Conservation (phyloP, 768 basidiomycete genomes). For the Butyriboletus loyo region DNA sequence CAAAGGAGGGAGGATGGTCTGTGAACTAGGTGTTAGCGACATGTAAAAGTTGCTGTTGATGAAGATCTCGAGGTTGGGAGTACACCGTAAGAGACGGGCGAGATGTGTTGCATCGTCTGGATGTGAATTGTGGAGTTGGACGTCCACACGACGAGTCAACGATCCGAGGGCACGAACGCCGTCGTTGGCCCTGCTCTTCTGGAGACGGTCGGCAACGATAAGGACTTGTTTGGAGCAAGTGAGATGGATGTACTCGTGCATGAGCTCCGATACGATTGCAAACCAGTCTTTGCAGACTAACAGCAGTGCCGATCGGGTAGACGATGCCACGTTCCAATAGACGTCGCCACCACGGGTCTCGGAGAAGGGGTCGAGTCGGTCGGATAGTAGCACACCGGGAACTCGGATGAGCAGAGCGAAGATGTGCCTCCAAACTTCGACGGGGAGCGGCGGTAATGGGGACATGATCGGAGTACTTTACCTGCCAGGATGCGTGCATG, state of each 20-base stretch:
- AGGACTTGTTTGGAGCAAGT: slow-evolving; percentile 35
- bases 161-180: slow-evolving; percentile 35
- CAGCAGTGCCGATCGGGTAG: slow-evolving; percentile 31
- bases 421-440: slow-evolving; percentile 42
- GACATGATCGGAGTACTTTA: slow-evolving; percentile 8
- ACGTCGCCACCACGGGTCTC: slow-evolving; percentile 31
- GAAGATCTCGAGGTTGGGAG: slow-evolving; percentile 45
- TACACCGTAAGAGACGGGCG: slow-evolving; percentile 38
- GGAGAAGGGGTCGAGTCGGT: slow-evolving; percentile 41
- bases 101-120: slow-evolving; percentile 20
- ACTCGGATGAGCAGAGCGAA: slow-evolving; percentile 34
- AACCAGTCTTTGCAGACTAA: slow-evolving; percentile 41
- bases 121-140: slow-evolving; percentile 36
- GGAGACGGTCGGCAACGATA: slow-evolving; percentile 34
- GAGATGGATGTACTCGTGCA: slow-evolving; percentile 41
- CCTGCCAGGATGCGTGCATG: slow-evolving; percentile 1
- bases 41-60: slow-evolving; percentile 37
- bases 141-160: slow-evolving; percentile 41
- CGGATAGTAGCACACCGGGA: slow-evolving; percentile 31
- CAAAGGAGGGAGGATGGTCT: slow-evolving; percentile 18
- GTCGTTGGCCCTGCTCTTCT: slow-evolving; percentile 21
- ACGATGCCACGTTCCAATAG: slow-evolving; percentile 27
- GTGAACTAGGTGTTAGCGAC: slow-evolving; percentile 19
- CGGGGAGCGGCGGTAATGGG: slow-evolving; percentile 26
- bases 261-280: slow-evolving; percentile 35